These are phyloP conservation scores for Candolleomyces eurysporus DNA, from an alignment of 768 basidiomycete genomes.

Conservation along the genomic window DNA sequence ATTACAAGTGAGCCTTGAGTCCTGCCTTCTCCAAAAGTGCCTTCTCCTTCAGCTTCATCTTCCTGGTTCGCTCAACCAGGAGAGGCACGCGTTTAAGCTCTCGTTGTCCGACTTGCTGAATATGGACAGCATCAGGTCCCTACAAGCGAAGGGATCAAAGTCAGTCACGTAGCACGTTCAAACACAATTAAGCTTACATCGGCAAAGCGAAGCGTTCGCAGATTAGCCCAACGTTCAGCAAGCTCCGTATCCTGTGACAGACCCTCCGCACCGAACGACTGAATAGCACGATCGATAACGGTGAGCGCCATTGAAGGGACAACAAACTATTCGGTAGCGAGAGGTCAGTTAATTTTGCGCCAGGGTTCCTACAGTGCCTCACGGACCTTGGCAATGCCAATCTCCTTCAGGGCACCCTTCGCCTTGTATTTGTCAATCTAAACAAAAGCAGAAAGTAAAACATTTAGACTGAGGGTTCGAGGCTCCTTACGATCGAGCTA, in stretches of 20 bases:
- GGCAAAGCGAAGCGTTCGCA: conserved; percentile 86
- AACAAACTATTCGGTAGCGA: conserved; percentile 61
- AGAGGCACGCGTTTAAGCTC: conserved; percentile 78
- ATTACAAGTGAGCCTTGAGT: conserved; percentile 56
- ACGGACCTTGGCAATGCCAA: conserved; percentile 91
- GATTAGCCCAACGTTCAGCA: conserved; percentile 70
- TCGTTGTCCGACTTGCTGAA: conserved; percentile 90
- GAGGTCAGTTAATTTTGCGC: not conserved
- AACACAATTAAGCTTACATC: conserved; percentile 73
- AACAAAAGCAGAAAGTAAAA: not conserved
- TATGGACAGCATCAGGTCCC: conserved; percentile 89
- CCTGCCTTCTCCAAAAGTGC: conserved; percentile 57
- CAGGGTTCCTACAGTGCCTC: not conserved
- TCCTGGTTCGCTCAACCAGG: conserved; percentile 53
- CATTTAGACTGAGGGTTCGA: not conserved
- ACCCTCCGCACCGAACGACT: conserved; percentile 96
- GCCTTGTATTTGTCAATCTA: conserved; percentile 89
- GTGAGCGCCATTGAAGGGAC: conserved; percentile 87
- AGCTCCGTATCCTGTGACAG: conserved; percentile 87
- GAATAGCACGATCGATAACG: conserved; percentile 94
- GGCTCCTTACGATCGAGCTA: not conserved
- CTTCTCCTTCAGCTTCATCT: conserved; percentile 60
- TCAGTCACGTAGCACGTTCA: too few species aligned
- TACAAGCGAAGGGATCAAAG: conserved; percentile 22
- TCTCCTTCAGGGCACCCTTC: conserved; percentile 95